Percentiles rank a stretch among this genome's conserved stretches.
These are phyloP conservation scores for Colletotrichum sp. DNA, from an alignment of 2,329 filamentous ascomycete species.

Conservation along the genomic window DNA sequence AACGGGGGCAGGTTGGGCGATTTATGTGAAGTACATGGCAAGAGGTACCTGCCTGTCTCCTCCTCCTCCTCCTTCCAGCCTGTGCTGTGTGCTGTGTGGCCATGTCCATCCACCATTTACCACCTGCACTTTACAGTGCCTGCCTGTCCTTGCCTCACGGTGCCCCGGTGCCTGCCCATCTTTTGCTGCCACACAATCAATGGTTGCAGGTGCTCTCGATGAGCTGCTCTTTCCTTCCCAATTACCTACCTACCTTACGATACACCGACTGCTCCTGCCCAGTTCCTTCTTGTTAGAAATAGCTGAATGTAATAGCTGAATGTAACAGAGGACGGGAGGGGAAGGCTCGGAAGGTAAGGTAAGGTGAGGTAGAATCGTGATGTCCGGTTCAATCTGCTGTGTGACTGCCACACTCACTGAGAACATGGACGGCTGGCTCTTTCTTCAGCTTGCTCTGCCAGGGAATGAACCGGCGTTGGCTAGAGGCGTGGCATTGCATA, in stretches of 20 bases:
- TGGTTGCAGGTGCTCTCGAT: neutral
- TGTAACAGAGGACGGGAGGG: neutral
- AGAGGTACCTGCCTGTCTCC: neutral
- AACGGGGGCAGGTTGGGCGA: conserved; percentile 17
- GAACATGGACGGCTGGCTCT: neutral
- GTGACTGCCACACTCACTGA: neutral
- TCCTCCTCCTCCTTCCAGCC: neutral
- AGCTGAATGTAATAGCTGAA: neutral
- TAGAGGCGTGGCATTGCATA: neutral
- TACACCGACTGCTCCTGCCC: neutral
- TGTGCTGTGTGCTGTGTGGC: neutral
- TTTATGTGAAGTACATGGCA: conserved; percentile 19
- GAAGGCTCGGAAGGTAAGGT: neutral
- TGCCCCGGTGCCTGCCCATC: neutral
- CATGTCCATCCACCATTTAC: neutral
- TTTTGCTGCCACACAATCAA: neutral
- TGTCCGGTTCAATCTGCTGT: neutral
- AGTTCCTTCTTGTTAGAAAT: neutral
- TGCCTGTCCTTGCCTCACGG: neutral
- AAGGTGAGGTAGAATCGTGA: neutral
- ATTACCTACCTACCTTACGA: neutral
- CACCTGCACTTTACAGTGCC: neutral
- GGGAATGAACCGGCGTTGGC: neutral
- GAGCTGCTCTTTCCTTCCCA: neutral
- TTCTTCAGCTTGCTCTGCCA: neutral